Base-by-base conservation (phyloP, 176 grass and related monocot species). In the Musa beccarii region DNA sequence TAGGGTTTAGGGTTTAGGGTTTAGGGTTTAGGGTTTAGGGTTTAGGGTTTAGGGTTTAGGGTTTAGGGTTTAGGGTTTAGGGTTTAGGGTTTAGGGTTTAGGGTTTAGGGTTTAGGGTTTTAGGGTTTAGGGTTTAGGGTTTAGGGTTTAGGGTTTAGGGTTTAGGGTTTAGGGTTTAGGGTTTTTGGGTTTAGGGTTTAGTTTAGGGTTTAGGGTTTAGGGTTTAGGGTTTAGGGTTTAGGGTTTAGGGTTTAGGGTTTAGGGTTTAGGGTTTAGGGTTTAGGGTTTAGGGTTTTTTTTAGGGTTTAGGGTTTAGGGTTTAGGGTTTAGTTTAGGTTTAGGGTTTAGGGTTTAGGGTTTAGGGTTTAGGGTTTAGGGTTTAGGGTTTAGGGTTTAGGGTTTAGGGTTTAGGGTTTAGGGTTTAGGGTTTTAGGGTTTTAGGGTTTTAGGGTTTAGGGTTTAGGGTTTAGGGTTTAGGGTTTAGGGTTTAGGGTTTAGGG, bases 1-100 rank as follows among this genome's bases (percentile, higher is more conserved):
- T 66, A 66, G 63, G 25, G 25, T 26, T 26, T 26, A 26, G 25
- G 63, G 63, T 66, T 66, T 66, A 66, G 63, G 63, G 63, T 66
- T 66, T 66, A 66, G 63, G 63, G 63, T 66, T 66, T 66, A 66
- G 63, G 63, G 63, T 66, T 66, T 66, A 66, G 63, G 63, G 63
- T 66, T 66, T 66, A 66, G 63, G 63, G 63, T 66, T 66, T 66
- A 66, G 63, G 63, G 63, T 66, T 66, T 66, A 66, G 63, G 63
- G 63, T 66, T 66, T 66, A 66, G 63, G 63, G 63, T 66, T 66
- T 66, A 66, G 63, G 63, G 63, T 66, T 66, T 66, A 66, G 63
- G 63, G 63, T 66, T 66, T 66, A 66, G 63, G 63, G 63, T 66
- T 66, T 66, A 66, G 63, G 63, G 63, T 66, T 66, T 66, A 66